phyloP scores from a whole-genome alignment of 495 filamentous ascomycete species.

The Amorphotheca resinae region DNA sequence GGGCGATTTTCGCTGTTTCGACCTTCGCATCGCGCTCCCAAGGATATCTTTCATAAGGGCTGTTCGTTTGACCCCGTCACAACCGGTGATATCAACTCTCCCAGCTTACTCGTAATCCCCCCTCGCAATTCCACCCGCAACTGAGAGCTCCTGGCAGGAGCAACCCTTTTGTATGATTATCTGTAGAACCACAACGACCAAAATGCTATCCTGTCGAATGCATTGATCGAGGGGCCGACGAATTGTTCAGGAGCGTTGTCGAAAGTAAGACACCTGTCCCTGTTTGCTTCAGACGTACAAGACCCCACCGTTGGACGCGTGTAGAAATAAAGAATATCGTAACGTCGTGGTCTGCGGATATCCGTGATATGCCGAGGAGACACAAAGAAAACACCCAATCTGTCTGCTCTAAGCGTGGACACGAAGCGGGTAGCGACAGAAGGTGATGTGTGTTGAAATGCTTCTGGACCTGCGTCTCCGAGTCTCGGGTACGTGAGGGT shows the following conservation, averaged over 20 bases:
- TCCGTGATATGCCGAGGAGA: constrained; percentile 13
- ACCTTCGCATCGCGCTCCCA: constrained; percentile 35
- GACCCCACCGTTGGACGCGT: constrained; percentile 5
- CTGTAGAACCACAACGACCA: background rate
- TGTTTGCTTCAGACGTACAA: constrained; percentile 11
- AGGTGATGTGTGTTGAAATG: constrained; percentile 12
- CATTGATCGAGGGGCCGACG: constrained; percentile 11
- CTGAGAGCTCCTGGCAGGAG: background rate
- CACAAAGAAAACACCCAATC: constrained; percentile 8
- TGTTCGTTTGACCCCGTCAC: background rate
- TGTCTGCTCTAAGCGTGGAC: background rate
- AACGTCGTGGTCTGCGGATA: constrained; percentile 17
- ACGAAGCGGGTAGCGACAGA: constrained; percentile 14
- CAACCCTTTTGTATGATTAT: background rate
- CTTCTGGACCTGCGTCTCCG: constrained; percentile 15
- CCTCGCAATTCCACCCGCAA: too few species aligned
- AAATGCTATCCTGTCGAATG: constrained; percentile 11
- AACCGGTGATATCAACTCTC: background rate
- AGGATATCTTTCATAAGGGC: constrained; percentile 20
- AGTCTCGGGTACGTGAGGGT: constrained; percentile 6
- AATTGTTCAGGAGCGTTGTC: constrained; percentile 12
- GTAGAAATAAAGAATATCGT: constrained; percentile 15
- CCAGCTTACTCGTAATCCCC: too few species aligned
- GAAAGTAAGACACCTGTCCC: background rate
- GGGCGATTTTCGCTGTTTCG: constrained; percentile 33